These are phyloP conservation scores for Megacollybia marginata DNA, from an alignment of 768 basidiomycete species.

Conservation along the genomic window DNA sequence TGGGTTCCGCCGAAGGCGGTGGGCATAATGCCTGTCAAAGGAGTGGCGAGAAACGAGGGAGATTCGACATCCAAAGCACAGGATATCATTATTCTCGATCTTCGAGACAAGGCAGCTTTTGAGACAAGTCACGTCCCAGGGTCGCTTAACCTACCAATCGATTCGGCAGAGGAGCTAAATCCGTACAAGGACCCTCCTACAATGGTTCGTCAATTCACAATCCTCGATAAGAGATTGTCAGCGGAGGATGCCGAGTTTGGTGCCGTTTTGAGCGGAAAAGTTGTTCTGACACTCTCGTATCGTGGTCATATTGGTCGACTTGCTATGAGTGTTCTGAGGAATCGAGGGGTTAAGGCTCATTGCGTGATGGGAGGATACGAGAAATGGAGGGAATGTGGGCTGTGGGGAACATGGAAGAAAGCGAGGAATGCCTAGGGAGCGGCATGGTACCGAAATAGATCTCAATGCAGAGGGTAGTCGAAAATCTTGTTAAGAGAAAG, in stretches of 20 bases:
- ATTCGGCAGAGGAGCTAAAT: constrained; percentile 8
- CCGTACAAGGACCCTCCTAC: constrained; percentile 18
- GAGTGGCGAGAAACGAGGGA: not conserved
- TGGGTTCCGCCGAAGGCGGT: constrained; percentile 1
- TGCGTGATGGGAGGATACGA: too few species aligned
- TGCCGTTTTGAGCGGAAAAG: constrained; percentile 4
- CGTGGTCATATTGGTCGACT: constrained; percentile 14
- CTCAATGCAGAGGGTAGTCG: too few species aligned
- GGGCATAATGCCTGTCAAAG: constrained; percentile 1
- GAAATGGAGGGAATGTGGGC: too few species aligned
- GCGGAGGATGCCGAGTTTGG: constrained; percentile 11
- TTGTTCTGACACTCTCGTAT: constrained; percentile 12
- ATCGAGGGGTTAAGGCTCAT: too few species aligned
- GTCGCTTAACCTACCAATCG: constrained; percentile 11
- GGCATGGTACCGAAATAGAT: too few species aligned
- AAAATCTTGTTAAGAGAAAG: too few species aligned
- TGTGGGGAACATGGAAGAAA: too few species aligned
- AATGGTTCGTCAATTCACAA: constrained; percentile 11
- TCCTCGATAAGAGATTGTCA: constrained; percentile 10
- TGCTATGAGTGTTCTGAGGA: constrained; percentile 14
- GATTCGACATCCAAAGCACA: not conserved
- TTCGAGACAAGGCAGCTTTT: constrained; percentile 12
- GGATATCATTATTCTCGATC: constrained; percentile 8
- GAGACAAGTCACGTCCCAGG: constrained; percentile 9
- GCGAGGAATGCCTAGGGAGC: too few species aligned